Conservation (phyloP, 805 yeast species). For the Wickerhamiella alocasiicola region DNA sequence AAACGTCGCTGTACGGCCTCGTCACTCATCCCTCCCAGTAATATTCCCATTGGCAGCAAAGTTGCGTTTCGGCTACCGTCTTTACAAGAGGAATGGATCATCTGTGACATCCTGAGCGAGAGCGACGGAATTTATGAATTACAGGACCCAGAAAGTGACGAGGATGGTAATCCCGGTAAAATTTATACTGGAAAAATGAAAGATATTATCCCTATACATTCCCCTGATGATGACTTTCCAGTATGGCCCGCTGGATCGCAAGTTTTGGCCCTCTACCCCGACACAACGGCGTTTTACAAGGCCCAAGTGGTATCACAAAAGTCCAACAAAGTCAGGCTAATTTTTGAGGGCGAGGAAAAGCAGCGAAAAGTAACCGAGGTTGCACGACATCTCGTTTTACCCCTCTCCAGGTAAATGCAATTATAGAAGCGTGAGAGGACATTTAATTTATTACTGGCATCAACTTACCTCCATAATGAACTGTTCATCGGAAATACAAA, state of each 20-base stretch:
- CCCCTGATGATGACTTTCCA: constrained; percentile 30
- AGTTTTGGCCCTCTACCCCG: constrained; percentile 91
- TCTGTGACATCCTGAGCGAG: constrained; percentile 80
- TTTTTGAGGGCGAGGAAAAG: constrained; percentile 95
- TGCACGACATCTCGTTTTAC: constrained; percentile 62
- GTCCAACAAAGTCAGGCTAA: constrained; percentile 54
- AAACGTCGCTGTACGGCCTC: constrained; percentile 17
- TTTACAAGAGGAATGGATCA: constrained; percentile 84
- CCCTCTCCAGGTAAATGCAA: too few species aligned
- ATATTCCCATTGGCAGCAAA: constrained; percentile 50
- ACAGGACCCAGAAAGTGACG: constrained; percentile 94
- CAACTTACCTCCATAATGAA: too few species aligned
- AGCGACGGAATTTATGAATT: constrained; percentile 77
- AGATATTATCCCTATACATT: constrained; percentile 61
- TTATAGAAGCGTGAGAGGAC: too few species aligned
- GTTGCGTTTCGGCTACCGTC: constrained; percentile 73
- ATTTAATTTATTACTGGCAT: too few species aligned
- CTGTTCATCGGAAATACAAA: too few species aligned
- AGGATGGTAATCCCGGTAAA: constrained; percentile 63
- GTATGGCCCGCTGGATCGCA: constrained; percentile 63
- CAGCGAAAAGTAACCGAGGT: constrained; percentile 94
- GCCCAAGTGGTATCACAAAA: constrained; percentile 78
- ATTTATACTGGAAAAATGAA: constrained; percentile 70
- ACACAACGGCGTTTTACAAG: constrained; percentile 91
- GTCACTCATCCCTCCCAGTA: background rate